Percentiles rank a stretch among this genome's conserved stretches.
Conservation (phyloP, 2,329 filamentous ascomycete species). For the Cytospora schulzeri region DNA sequence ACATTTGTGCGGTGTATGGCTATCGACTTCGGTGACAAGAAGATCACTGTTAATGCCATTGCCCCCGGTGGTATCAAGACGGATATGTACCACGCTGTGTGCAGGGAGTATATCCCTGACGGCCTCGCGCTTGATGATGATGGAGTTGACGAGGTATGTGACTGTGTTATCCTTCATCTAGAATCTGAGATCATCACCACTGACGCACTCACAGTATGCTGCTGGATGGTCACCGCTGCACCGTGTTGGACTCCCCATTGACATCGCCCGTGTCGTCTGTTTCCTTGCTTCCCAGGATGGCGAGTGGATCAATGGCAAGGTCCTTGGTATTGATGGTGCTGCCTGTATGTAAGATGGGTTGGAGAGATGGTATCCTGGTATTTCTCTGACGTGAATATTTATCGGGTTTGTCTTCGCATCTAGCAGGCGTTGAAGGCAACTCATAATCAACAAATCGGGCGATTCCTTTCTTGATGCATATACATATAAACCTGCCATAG, state of each 20-base stretch:
- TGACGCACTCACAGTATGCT: constrained; percentile 50
- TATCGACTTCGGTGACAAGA: constrained; percentile 65
- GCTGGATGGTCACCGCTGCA: constrained; percentile 65
- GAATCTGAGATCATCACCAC: not conserved
- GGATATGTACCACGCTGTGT: constrained; percentile 66
- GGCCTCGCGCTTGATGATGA: constrained; percentile 59
- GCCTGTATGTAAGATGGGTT: constrained; percentile 36
- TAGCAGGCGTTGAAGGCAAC: not conserved
- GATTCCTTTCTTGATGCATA: not conserved
- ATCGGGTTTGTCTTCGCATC: not conserved
- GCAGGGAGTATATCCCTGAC: constrained; percentile 62
- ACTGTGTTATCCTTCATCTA: not conserved
- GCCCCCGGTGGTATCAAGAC: constrained; percentile 66
- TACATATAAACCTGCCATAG: not conserved
- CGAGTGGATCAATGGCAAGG: constrained; percentile 50
- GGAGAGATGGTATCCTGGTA: too few species aligned
- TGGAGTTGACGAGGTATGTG: constrained; percentile 54
- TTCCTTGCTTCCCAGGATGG: constrained; percentile 51
- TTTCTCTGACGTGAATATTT: not conserved
- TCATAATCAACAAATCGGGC: not conserved
- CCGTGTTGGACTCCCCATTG: constrained; percentile 68
- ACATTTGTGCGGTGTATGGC: constrained; percentile 76
- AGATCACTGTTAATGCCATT: constrained; percentile 66
- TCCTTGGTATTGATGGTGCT: constrained; percentile 40
- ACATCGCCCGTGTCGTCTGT: constrained; percentile 67